Conservation (phyloP, 179 eudicot species). For the Vitellaria paradoxa region DNA sequence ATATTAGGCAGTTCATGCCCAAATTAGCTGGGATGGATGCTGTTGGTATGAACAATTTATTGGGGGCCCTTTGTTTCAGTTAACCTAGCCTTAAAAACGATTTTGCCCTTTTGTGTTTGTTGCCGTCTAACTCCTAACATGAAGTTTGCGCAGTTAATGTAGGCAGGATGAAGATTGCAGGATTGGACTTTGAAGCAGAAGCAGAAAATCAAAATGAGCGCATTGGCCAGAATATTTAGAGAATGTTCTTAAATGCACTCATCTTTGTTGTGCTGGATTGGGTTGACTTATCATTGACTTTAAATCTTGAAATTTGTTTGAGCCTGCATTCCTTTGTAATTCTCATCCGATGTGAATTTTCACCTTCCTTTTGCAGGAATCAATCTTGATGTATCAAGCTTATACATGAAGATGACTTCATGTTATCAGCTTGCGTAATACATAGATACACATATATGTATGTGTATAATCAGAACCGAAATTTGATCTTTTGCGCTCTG, state of each 20-base stretch:
- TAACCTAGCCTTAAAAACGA: neutral
- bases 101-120: neutral
- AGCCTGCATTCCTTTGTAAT: neutral
- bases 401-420: neutral
- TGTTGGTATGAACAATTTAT: constrained; percentile 62
- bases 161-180: constrained; percentile 72
- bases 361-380: neutral
- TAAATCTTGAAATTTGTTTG: neutral
- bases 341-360: neutral
- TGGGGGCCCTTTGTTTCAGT: neutral
- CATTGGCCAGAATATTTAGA: neutral
- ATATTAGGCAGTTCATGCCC: constrained; percentile 83
- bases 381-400: neutral
- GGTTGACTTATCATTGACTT: neutral
- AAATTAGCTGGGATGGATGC: constrained; percentile 95
- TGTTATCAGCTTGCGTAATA: neutral
- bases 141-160: constrained; percentile 59
- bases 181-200: constrained; percentile 57
- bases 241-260: neutral
- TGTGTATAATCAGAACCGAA: neutral
- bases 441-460: too few species aligned
- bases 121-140: constrained; percentile 2
- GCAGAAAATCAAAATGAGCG: constrained; percentile 17
- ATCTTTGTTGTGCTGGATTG: neutral
- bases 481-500: neutral